These are phyloP conservation scores for Balamuthia mandrillaris DNA, from an alignment of 208 protist genomes.

Conservation along the genomic window DNA sequence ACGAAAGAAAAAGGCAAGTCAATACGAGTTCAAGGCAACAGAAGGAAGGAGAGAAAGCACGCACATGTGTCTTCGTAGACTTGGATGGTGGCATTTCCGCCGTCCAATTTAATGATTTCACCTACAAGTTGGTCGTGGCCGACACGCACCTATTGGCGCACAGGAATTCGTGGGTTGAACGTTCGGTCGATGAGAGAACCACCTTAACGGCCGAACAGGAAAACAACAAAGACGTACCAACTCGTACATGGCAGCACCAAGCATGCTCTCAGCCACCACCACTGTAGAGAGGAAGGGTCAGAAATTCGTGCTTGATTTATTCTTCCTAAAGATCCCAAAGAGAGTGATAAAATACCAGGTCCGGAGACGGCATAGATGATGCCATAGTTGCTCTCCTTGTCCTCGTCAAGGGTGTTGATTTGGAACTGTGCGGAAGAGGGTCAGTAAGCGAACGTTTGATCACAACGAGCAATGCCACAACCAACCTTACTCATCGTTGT, in stretches of 20 bases:
- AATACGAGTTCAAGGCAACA: slow-evolving; percentile 37
- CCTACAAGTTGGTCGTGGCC: slow-evolving; percentile 95
- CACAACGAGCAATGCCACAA: too few species aligned
- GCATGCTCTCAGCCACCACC: slow-evolving; percentile 98
- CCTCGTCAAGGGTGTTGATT: background rate
- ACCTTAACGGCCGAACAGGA: background rate
- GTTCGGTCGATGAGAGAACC: too few species aligned
- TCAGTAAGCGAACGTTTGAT: too few species aligned
- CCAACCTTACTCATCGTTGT: too few species aligned
- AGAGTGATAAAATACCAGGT: slow-evolving; percentile 47
- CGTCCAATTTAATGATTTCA: slow-evolving; percentile 99
- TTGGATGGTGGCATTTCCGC: slow-evolving; percentile 99
- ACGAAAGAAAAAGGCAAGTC: too few species aligned
- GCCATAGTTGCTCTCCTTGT: slow-evolving; percentile 53
- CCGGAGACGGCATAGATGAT: slow-evolving; percentile 68
- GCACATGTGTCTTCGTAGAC: slow-evolving; percentile 99
- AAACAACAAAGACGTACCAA: slow-evolving; percentile 74
- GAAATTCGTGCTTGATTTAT: background rate
- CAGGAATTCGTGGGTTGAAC: too few species aligned
- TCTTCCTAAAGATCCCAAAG: background rate
- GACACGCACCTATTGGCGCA: slow-evolving; percentile 89
- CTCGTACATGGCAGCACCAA: slow-evolving; percentile 99
- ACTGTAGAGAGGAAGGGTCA: slow-evolving; percentile 74
- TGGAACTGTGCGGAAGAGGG: too few species aligned
- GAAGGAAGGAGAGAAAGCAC: background rate